Evolutionary conservation across 2,329 filamentous ascomycete species (phyloP).

Genomic region (Cercospora zeina): DNA sequence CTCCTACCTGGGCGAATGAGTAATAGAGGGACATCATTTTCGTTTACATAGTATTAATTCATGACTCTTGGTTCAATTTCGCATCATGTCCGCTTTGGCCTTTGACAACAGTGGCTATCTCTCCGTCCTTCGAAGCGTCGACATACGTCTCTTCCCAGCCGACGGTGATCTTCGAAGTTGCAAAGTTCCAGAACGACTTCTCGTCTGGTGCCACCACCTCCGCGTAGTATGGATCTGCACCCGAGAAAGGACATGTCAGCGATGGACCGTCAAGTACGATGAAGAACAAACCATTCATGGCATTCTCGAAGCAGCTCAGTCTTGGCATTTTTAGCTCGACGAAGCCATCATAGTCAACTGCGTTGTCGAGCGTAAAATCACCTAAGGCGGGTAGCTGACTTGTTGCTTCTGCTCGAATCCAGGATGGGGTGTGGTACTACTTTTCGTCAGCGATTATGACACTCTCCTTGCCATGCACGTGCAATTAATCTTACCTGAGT

Average conservation of each 20-base stretch:
- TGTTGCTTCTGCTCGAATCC: slow-evolving; percentile 17
- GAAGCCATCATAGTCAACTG: slow-evolving; percentile 21
- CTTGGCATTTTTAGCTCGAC: slow-evolving; percentile 23
- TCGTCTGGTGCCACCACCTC: slow-evolving; percentile 25
- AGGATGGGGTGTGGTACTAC: slow-evolving; percentile 20
- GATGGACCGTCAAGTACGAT: no score
- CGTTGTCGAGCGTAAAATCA: slow-evolving; percentile 17
- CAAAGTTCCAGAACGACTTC: slow-evolving; percentile 21
- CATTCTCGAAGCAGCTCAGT: slow-evolving; percentile 23
- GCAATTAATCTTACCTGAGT: slow-evolving; percentile 19
- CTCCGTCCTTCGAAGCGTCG: slow-evolving; percentile 3
- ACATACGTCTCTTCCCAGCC: slow-evolving; percentile 26
- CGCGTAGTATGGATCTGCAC: slow-evolving; percentile 26
- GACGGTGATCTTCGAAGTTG: slow-evolving; percentile 17
- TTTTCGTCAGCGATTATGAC: not conserved
- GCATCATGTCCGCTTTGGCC: slow-evolving; percentile 9
- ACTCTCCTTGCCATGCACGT: not conserved
- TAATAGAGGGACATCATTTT: slow-evolving; percentile 8
- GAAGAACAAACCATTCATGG: slow-evolving; percentile 13
- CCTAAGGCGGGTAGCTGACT: slow-evolving; percentile 16
- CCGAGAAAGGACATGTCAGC: not conserved
- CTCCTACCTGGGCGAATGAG: slow-evolving; percentile 14
- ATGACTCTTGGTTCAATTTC: not conserved
- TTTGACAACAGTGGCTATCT: not conserved
- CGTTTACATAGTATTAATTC: not conserved